Base-by-base conservation (phyloP, 2,329 filamentous ascomycete genomes). In the Sclerotinia glacialis region DNA sequence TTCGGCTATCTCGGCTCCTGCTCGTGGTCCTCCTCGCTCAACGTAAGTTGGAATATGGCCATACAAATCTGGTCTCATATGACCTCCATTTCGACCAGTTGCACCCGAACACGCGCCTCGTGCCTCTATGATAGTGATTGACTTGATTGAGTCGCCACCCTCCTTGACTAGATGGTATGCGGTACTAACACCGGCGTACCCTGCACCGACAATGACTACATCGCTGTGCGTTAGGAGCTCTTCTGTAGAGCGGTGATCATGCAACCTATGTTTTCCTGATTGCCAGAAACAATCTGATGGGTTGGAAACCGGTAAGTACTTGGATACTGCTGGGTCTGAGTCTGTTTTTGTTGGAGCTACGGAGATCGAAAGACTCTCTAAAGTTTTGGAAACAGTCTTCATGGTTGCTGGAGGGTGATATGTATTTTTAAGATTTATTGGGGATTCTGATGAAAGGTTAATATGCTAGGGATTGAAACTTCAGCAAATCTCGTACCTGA, bases 41-140 rank as follows among this genome's bases (percentile, higher is more conserved):
- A 66, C 52, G 18, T 63, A 63, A 14, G 37, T 54, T 34, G 64
- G 58, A 23, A 66, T 66, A 42, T 66, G 56, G n/a, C 64, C 58
- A 44, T 66, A 66, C 18, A 66, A 18, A 47, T 66, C 64, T 14
- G 64, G 58, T 28, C 64, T 61, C 14, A 66, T 23, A 63, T 66
- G 56, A 11, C 64, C 64, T 21, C 64, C 64, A 75, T 90, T 88
- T 74, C 89, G 79, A 23, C 90, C 90, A 1, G 90, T 93, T 34
- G 90, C 90, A 16, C 90, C 90, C 83, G 85, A 92, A 74, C 89
- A 92, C 3, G 87, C 88, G 78, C 92, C 89, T 71, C 90, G 82
- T n/a, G 90, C 90, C 78, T 93, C 90, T 5, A 93, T 81, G 78
- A 93, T 82, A 3, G 92, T 80, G 18, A 92, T 83, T 21, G 77